These are phyloP conservation scores for Saturnispora diversa DNA, from an alignment of 805 yeast genomes.

Conservation along the genomic window DNA sequence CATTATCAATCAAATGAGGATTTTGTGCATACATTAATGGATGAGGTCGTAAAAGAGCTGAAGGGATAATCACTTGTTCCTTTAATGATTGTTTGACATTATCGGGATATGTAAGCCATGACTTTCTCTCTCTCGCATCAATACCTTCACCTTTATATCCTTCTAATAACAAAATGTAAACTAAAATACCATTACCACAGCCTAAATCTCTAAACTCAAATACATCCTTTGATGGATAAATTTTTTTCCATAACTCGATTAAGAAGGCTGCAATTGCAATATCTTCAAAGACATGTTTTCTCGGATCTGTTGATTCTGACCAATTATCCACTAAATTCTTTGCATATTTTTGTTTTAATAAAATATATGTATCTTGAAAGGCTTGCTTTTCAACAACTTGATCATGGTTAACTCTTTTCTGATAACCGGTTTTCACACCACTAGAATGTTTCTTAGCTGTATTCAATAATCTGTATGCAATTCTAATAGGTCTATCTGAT, in stretches of 20 bases:
- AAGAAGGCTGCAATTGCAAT: slow-evolving; percentile 91
- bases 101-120: slow-evolving; percentile 75
- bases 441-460: slow-evolving; percentile 78
- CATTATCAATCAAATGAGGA: slow-evolving; percentile 53
- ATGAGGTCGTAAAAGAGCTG: slow-evolving; percentile 59
- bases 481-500: slow-evolving; percentile 63
- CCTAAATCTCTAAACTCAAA: slow-evolving; percentile 84
- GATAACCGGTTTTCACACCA: slow-evolving; percentile 80
- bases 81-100: slow-evolving; percentile 47
- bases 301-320: slow-evolving; percentile 93
- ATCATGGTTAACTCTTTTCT: slow-evolving; percentile 84
- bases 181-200: slow-evolving; percentile 89
- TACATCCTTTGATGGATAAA: slow-evolving; percentile 31
- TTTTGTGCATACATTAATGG: slow-evolving; percentile 48
- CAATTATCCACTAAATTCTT: slow-evolving; percentile 66
- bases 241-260: slow-evolving; percentile 72
- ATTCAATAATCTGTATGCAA: slow-evolving; percentile 68
- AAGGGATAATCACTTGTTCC: slow-evolving; percentile 82
- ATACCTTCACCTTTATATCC: slow-evolving; percentile 80
- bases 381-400: slow-evolving; percentile 70
- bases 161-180: slow-evolving; percentile 64
- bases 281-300: slow-evolving; percentile 94
- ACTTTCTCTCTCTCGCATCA: slow-evolving; percentile 82
- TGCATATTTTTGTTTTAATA: slow-evolving; percentile 76
- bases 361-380: slow-evolving; percentile 76